Evolutionary conservation across 768 basidiomycete genomes (phyloP).

Genomic region (Leccinum subgranulosum): DNA sequence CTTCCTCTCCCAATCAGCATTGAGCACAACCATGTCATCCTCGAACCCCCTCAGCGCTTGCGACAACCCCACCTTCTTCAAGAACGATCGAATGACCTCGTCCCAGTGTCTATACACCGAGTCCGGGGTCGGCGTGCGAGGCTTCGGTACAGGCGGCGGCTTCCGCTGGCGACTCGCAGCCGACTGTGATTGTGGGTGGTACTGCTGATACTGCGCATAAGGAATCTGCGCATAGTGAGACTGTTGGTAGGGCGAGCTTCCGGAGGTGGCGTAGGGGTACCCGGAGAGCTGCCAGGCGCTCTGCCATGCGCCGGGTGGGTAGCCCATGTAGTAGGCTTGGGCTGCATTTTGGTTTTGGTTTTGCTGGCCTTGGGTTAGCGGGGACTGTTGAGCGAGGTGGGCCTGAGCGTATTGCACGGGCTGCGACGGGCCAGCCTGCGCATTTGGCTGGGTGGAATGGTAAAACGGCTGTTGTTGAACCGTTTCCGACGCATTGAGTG

Average conservation of each 20-base stretch:
- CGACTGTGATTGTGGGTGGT: constrained; percentile 24
- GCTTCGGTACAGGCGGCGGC: constrained; percentile 14
- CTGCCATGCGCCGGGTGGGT: constrained; percentile 32
- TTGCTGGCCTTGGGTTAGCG: constrained; percentile 21
- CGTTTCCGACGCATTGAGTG: constrained; percentile 11
- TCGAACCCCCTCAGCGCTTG: constrained; percentile 65
- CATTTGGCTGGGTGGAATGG: constrained; percentile 12
- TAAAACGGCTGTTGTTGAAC: constrained; percentile 6
- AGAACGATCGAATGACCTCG: constrained; percentile 48
- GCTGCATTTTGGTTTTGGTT: constrained; percentile 26
- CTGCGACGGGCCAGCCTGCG: constrained; percentile 15
- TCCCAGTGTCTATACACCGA: constrained; percentile 61
- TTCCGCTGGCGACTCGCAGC: constrained; percentile 27
- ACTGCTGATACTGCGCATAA: constrained; percentile 34
- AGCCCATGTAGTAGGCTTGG: constrained; percentile 33
- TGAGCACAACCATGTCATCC: constrained; percentile 70
- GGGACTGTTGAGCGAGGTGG: neutral
- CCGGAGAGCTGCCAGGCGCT: constrained; percentile 34
- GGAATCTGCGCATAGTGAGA: constrained; percentile 34
- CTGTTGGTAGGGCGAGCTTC: constrained; percentile 31
- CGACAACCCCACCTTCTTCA: constrained; percentile 50
- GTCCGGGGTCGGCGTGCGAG: constrained; percentile 38
- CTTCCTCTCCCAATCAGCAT: constrained; percentile 57
- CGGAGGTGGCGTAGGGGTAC: constrained; percentile 30
- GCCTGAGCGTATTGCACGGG: constrained; percentile 21